Evolutionary conservation across 139 green algal species (phyloP).

Genomic region (Volvox africanus): DNA sequence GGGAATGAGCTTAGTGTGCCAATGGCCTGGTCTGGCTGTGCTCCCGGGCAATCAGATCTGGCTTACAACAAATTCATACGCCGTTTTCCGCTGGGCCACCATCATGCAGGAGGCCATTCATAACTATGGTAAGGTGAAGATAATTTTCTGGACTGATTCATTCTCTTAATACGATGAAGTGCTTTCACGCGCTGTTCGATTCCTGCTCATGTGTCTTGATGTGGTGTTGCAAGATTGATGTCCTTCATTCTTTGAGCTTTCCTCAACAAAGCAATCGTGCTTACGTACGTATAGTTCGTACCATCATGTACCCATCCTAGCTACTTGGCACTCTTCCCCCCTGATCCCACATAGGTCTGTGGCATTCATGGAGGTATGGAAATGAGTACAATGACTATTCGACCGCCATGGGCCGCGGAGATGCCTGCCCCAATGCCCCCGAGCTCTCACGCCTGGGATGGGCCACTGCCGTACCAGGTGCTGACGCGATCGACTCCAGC

Average conservation of each 20-base stretch:
- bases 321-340: no score
- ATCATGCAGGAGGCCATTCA: slow-evolving; percentile 42
- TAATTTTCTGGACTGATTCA: no score
- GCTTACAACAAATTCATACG: slow-evolving; percentile 6
- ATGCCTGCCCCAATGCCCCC: slow-evolving; percentile 30
- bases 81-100: slow-evolving; percentile 7
- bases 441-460: slow-evolving; percentile 24
- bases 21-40: slow-evolving; percentile 18
- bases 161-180: no score
- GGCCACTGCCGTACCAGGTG: not conserved
- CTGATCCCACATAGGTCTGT: not conserved
- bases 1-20: not conserved
- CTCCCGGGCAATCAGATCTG: slow-evolving; percentile 18
- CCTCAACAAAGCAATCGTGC: no score
- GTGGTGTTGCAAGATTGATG: no score
- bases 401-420: slow-evolving; percentile 30
- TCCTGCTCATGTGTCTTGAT: no score
- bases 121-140: slow-evolving; percentile 36
- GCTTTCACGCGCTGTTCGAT: no score
- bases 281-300: no score
- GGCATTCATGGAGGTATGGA: slow-evolving; percentile 30
- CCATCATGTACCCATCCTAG: no score
- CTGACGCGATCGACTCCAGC: not conserved
- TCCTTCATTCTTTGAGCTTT: no score
- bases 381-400: slow-evolving; percentile 9